A percentile compares a stretch with the other conserved stretches of the same genome.
phyloP scores from a whole-genome alignment of 805 yeast genomes.

The Lachancea cidri region DNA sequence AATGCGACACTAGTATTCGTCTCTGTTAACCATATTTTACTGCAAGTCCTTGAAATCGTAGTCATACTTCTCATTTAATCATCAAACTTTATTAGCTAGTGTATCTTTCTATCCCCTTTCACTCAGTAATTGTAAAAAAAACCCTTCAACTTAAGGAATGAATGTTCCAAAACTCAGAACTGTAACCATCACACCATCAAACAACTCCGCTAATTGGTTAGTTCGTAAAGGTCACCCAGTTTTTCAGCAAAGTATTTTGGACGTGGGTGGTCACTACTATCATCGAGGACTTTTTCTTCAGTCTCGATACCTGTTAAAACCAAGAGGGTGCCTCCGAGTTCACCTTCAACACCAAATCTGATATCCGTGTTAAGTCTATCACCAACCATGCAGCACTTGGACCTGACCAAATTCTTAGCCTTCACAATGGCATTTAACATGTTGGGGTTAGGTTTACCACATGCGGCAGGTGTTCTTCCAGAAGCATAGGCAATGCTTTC shows the following conservation, averaged over 20 bases:
- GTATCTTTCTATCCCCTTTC: no score
- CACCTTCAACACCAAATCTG: slow-evolving; percentile 84
- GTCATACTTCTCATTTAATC: no score
- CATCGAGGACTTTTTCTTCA: slow-evolving; percentile 50
- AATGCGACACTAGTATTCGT: no score
- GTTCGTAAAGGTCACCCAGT: slow-evolving; percentile 72
- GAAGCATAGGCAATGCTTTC: slow-evolving; percentile 69
- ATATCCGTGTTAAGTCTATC: slow-evolving; percentile 94
- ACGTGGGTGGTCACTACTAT: slow-evolving; percentile 31
- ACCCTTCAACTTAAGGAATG: no score
- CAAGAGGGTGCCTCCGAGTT: slow-evolving; percentile 70
- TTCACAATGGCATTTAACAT: slow-evolving; percentile 89
- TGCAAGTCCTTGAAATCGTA: no score
- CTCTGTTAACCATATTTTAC: no score
- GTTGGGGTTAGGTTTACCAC: slow-evolving; percentile 87
- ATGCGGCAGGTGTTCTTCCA: slow-evolving; percentile 80
- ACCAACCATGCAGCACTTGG: slow-evolving; percentile 83
- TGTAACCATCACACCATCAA: no score
- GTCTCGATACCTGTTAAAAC: slow-evolving; percentile 91
- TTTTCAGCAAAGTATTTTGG: slow-evolving; percentile 69
- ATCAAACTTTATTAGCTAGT: no score
- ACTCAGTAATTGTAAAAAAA: no score
- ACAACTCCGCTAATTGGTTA: no score
- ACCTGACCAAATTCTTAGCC: slow-evolving; percentile 48
- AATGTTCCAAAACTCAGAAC: no score